phyloP scores from a whole-genome alignment of 257 asterid genomes.

The Leptodermis oblonga region DNA sequence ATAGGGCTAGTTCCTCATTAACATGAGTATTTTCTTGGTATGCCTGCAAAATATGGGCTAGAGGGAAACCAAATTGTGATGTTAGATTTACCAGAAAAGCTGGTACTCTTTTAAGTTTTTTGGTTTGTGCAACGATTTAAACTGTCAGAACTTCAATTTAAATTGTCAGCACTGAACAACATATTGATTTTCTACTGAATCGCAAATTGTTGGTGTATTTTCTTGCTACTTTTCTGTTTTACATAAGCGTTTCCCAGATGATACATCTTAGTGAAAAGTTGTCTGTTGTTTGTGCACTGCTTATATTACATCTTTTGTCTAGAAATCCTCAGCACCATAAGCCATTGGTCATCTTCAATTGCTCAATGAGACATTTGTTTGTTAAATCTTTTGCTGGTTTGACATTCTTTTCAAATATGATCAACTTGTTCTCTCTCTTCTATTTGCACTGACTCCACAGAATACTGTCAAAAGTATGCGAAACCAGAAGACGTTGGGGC shows the following conservation, averaged over 20 bases:
- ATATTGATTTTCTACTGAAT: neutral
- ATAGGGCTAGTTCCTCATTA: neutral
- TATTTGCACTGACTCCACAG: constrained; percentile 28
- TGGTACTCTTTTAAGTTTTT: neutral
- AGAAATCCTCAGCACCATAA: neutral
- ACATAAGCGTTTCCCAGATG: neutral
- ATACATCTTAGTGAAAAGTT: neutral
- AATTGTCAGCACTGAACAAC: neutral
- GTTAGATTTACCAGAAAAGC: neutral
- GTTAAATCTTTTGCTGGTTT: neutral
- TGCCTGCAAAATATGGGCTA: neutral
- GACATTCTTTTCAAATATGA: neutral
- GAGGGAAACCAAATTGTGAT: neutral
- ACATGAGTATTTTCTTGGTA: neutral
- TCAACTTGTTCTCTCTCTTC: neutral
- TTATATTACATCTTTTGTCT: neutral
- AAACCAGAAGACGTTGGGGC: constrained; percentile 76
- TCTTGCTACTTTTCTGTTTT: neutral
- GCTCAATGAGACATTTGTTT: neutral
- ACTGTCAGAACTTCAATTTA: neutral
- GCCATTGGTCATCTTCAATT: neutral
- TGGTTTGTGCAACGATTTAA: neutral
- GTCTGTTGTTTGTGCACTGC: neutral
- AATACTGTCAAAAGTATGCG: constrained; percentile 71
- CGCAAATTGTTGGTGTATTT: neutral